Conservation (phyloP, 176 grass and related monocot species). For the Bolboschoenus planiculmis region DNA sequence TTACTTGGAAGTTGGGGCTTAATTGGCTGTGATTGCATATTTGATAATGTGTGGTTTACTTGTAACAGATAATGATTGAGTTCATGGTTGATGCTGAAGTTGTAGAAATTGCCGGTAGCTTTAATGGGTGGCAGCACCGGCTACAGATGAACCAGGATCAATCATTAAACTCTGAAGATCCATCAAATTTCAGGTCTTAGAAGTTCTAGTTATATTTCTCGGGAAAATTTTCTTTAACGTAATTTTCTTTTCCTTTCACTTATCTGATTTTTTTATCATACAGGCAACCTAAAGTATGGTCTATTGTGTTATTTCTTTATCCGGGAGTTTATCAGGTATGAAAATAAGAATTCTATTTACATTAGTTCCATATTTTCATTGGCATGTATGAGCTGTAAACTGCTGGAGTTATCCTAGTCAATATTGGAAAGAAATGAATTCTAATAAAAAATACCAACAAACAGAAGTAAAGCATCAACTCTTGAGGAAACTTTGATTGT, state of each 20-base stretch:
- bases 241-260: not conserved
- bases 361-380: not conserved
- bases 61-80: slow-evolving; percentile 33
- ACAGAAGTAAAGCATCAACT: not conserved
- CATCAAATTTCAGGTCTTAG: slow-evolving; percentile 20
- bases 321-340: slow-evolving; percentile 50
- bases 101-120: slow-evolving; percentile 46
- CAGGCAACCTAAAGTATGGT: slow-evolving; percentile 34
- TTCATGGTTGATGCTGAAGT: slow-evolving; percentile 30
- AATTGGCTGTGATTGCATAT: not conserved
- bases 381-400: not conserved
- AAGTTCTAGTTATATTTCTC: not conserved
- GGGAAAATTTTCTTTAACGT: not conserved
- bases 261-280: not conserved
- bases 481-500: not conserved
- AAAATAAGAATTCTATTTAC: not conserved
- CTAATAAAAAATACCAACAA: not conserved
- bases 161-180: slow-evolving; percentile 19
- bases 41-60: slow-evolving; percentile 15
- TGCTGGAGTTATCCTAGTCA: not conserved
- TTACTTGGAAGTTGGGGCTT: not conserved
- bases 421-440: not conserved
- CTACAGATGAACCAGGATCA: slow-evolving; percentile 32
- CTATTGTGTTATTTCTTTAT: slow-evolving; percentile 36
- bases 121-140: slow-evolving; percentile 43